Percentiles rank a stretch among this genome's conserved stretches.
Evolutionary conservation across 202 grass and related monocot species (phyloP).

Genomic region (Panicum virgatum): DNA sequence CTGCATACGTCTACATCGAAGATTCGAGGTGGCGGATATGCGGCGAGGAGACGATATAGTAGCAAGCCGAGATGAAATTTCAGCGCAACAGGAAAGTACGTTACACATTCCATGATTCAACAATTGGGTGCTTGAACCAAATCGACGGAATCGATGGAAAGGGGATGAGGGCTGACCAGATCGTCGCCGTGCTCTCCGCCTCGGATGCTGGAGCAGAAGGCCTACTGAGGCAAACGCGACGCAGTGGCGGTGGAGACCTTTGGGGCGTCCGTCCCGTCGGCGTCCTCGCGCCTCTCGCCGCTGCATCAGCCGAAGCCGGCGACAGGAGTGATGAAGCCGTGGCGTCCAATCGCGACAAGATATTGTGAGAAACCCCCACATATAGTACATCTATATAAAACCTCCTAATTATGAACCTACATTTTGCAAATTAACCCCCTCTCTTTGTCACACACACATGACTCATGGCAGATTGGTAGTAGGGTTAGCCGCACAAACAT

Average conservation of each 20-base stretch:
- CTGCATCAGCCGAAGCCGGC: neutral
- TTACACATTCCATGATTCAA: neutral
- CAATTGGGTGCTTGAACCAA: neutral
- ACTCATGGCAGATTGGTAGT: no score
- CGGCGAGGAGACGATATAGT: neutral
- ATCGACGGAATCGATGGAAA: neutral
- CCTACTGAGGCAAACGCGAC: neutral
- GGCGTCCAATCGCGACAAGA: no score
- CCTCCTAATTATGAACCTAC: no score
- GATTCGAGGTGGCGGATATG: neutral
- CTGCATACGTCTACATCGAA: neutral
- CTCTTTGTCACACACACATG: no score
- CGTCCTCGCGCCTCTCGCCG: neutral
- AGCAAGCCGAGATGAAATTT: neutral
- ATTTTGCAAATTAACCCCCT: no score
- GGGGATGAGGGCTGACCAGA: neutral
- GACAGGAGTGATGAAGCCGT: neutral
- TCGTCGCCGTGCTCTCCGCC: neutral
- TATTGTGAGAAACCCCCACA: no score
- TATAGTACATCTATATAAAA: no score
- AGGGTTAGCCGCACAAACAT: no score
- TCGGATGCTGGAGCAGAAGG: neutral
- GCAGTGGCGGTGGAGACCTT: neutral
- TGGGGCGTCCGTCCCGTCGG: neutral
- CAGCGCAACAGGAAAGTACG: neutral